Conservation (phyloP, 306 rosid genomes). For the Cicer pinnatifidum region DNA sequence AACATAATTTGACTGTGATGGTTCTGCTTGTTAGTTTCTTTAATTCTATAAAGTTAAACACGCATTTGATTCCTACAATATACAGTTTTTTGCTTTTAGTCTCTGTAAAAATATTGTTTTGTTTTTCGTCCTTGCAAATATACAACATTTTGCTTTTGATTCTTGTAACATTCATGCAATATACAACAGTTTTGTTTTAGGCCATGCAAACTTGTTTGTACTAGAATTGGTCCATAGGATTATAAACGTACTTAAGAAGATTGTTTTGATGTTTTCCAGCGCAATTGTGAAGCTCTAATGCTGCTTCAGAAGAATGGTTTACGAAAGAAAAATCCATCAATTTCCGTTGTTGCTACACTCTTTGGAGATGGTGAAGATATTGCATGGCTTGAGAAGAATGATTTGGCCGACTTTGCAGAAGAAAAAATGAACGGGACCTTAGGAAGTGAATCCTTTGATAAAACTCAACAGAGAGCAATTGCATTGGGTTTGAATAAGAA, state of each 20-base stretch:
- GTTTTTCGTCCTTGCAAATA: no score
- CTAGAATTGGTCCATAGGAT: no score
- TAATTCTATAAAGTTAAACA: not conserved
- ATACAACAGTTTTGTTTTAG: no score
- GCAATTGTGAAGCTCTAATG: slow-evolving; percentile 90
- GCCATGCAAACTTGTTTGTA: no score
- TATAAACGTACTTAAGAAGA: slow-evolving; percentile 15
- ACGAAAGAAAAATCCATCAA: slow-evolving; percentile 72
- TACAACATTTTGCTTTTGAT: no score
- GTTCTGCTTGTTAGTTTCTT: slow-evolving; percentile 28
- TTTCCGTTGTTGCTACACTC: slow-evolving; percentile 70
- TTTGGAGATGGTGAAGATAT: slow-evolving; percentile 78
- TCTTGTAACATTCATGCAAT: no score
- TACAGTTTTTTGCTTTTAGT: no score
- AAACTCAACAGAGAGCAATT: slow-evolving; percentile 65
- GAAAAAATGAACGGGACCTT: slow-evolving; percentile 46
- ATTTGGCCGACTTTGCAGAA: slow-evolving; percentile 62
- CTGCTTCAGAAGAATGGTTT: slow-evolving; percentile 82
- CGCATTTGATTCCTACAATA: no score
- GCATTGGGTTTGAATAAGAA: slow-evolving; percentile 73
- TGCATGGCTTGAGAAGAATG: slow-evolving; percentile 65
- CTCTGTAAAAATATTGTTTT: no score
- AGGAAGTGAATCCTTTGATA: slow-evolving; percentile 54
- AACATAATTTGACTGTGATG: slow-evolving; percentile 29
- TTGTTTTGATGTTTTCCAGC: slow-evolving; percentile 54